phyloP scores from a whole-genome alignment of 768 basidiomycete species.

The Russula earlei region DNA sequence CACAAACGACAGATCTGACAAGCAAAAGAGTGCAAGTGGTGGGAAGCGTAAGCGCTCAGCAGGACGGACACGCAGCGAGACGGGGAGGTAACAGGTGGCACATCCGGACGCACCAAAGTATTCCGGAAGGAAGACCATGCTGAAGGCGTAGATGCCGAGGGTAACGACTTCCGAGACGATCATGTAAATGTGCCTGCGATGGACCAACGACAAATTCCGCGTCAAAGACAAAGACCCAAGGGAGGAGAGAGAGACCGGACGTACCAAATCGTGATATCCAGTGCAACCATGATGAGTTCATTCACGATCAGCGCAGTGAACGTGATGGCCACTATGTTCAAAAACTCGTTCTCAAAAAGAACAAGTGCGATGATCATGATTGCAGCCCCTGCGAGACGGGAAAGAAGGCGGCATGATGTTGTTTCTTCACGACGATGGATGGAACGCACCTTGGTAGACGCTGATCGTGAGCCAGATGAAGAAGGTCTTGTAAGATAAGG shows the following conservation, averaged over 20 bases:
- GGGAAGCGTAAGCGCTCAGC: background rate
- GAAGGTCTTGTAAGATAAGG: conserved; percentile 94
- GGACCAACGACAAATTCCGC: background rate
- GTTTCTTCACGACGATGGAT: background rate
- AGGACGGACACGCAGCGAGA: no score
- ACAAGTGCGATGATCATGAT: conserved; percentile 98
- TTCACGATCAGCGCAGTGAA: conserved; percentile 94
- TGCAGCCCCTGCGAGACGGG: conserved; percentile 59
- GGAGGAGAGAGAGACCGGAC: background rate
- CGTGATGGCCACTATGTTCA: conserved; percentile 97
- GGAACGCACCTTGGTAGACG: conserved; percentile 78
- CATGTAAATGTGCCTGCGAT: conserved; percentile 86
- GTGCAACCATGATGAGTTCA: conserved; percentile 96
- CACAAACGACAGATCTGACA: conserved; percentile 83
- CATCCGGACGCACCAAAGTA: conserved; percentile 73
- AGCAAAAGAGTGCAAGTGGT: background rate
- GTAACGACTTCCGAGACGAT: conserved; percentile 85
- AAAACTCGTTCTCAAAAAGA: conserved; percentile 92
- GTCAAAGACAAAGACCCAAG: background rate
- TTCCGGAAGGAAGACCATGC: conserved; percentile 89
- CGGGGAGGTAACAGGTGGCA: background rate
- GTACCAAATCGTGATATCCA: conserved; percentile 96
- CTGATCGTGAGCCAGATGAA: conserved; percentile 98
- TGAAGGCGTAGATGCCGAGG: conserved; percentile 76
- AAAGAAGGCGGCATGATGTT: background rate